Conservation (phyloP, 2,329 filamentous ascomycete genomes). For the Bertia moriformis region DNA sequence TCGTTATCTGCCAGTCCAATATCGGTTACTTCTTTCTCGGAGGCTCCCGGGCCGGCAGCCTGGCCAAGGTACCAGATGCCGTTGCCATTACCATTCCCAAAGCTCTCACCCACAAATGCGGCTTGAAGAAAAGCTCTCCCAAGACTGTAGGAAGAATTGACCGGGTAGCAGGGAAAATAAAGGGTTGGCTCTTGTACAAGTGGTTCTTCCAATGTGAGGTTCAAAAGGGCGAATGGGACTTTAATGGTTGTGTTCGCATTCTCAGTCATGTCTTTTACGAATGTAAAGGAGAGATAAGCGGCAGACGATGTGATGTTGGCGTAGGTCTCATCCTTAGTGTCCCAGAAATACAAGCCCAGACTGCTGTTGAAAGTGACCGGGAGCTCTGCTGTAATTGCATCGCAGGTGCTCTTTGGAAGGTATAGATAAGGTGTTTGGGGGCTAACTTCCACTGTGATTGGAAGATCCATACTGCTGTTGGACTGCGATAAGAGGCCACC, state of each 20-base stretch:
- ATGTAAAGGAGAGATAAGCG: conserved; percentile 17
- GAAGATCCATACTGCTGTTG: conserved; percentile 4
- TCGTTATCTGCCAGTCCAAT: conserved; percentile 3
- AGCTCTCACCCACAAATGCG: conserved; percentile 16
- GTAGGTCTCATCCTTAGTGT: conserved; percentile 11
- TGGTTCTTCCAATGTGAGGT: conserved; percentile 5
- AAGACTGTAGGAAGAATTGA: conserved; percentile 7
- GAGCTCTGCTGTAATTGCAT: conserved; percentile 14
- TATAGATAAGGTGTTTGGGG: conserved; percentile 14
- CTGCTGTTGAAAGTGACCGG: conserved; percentile 12
- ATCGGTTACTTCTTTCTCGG: neutral
- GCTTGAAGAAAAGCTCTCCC: conserved; percentile 20
- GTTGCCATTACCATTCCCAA: conserved; percentile 7
- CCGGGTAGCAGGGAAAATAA: conserved; percentile 4
- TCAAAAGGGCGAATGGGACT: conserved; percentile 7
- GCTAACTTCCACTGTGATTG: conserved; percentile 5
- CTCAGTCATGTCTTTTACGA: conserved; percentile 7
- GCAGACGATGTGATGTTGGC: conserved; percentile 15
- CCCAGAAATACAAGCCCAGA: conserved; percentile 17
- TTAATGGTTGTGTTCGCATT: conserved; percentile 15
- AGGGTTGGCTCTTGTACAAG: conserved; percentile 4
- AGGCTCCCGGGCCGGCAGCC: conserved; percentile 10
- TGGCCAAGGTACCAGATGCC: conserved; percentile 15
- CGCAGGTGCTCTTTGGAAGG: conserved; percentile 15
- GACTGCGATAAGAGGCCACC: conserved; percentile 5